These are phyloP conservation scores for Camelina neglecta DNA, from an alignment of 345 rosid species.

Conservation along the genomic window DNA sequence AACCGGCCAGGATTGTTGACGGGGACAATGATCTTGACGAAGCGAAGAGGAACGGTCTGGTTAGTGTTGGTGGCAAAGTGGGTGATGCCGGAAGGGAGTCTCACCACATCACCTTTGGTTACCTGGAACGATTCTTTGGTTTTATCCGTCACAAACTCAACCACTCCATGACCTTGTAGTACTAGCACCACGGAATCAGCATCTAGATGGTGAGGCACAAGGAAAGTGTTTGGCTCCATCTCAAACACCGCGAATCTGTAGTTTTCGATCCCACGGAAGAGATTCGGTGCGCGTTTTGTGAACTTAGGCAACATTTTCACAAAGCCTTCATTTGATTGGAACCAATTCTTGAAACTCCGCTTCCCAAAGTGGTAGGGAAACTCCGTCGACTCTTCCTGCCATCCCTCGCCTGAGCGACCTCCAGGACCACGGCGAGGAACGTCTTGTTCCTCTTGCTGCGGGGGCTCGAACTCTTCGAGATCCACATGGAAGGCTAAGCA, in stretches of 20 bases:
- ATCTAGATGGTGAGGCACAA: conserved; percentile 54
- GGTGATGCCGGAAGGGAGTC: conserved; percentile 46
- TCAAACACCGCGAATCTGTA: conserved; percentile 44
- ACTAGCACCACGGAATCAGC: conserved; percentile 47
- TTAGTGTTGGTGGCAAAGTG: conserved; percentile 46
- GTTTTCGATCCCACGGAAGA: conserved; percentile 54
- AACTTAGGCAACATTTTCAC: conserved; percentile 50
- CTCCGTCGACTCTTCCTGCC: conserved; percentile 18
- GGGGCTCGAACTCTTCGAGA: conserved; percentile 42
- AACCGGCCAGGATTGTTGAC: conserved; percentile 47
- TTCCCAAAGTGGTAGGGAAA: conserved; percentile 52
- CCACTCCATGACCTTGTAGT: conserved; percentile 49
- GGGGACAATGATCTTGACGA: conserved; percentile 44
- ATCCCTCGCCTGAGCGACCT: neutral
- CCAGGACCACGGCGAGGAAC: neutral
- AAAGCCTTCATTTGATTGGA: conserved; percentile 45
- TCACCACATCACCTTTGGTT: conserved; percentile 50
- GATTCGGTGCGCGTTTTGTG: conserved; percentile 44
- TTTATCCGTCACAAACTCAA: conserved; percentile 41
- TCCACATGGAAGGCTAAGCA: conserved; percentile 35
- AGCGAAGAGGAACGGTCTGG: conserved; percentile 39
- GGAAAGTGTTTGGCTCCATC: conserved; percentile 52
- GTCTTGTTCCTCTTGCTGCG: conserved; percentile 36
- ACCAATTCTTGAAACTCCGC: conserved; percentile 30
- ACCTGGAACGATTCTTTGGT: conserved; percentile 46